phyloP scores from a whole-genome alignment of 164 flowering plant genomes.

The Vitis rotundifolia region DNA sequence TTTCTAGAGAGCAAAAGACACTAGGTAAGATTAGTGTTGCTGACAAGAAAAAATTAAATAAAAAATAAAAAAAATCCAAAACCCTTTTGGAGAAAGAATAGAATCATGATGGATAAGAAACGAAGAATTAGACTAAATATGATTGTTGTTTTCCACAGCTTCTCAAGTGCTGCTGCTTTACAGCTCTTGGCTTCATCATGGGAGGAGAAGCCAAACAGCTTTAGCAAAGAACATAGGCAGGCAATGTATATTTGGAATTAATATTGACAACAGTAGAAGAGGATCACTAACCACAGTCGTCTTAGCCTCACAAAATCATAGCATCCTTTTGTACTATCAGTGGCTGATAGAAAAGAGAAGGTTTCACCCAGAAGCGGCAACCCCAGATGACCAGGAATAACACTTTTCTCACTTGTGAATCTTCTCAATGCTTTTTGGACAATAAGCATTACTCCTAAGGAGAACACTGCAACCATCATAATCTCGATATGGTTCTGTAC shows the following conservation, averaged over 20 bases:
- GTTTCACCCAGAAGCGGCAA: slow-evolving; percentile 50
- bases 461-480: slow-evolving; percentile 8
- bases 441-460: slow-evolving; percentile 6
- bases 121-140: background rate
- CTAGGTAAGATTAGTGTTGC: background rate
- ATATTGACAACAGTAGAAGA: background rate
- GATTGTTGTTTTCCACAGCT: too few relatives aligned
- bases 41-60: too few relatives aligned
- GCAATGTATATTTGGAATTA: too few relatives aligned
- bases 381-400: slow-evolving; percentile 45
- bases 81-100: background rate
- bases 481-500: slow-evolving; percentile 1
- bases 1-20: background rate
- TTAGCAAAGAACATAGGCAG: too few relatives aligned
- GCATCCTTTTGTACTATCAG: slow-evolving; percentile 45
- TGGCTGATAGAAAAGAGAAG: slow-evolving; percentile 41
- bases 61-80: too few relatives aligned
- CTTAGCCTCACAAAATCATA: slow-evolving; percentile 48
- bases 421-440: slow-evolving; percentile 14
- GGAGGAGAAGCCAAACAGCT: background rate
- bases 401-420: background rate
- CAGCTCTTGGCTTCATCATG: too few relatives aligned
- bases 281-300: slow-evolving; percentile 29
- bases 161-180: too few relatives aligned
- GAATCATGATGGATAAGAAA: background rate